Percentiles rank a stretch among this genome's conserved stretches.
These are phyloP conservation scores for Epithele typhae DNA, from an alignment of 768 basidiomycete species.

Conservation along the genomic window DNA sequence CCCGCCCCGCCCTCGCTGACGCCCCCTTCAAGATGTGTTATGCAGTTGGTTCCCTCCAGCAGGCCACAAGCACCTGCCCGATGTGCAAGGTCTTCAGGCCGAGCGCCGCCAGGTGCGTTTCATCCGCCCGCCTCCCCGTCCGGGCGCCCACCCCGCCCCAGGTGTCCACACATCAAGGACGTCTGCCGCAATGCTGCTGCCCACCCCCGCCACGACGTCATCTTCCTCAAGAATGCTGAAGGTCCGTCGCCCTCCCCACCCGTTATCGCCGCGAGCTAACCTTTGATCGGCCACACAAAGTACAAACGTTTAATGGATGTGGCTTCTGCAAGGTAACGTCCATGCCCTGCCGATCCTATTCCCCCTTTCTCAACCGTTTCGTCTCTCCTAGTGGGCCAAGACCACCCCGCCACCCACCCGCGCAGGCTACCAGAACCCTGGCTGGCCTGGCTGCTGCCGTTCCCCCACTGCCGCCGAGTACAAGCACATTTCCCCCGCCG, in stretches of 20 bases:
- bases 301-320: constrained; percentile 80
- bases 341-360: constrained; percentile 6
- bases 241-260: constrained; percentile 40
- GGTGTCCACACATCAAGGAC: constrained; percentile 74
- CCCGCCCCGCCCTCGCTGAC: constrained; percentile 17
- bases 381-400: constrained; percentile 61
- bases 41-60: constrained; percentile 62
- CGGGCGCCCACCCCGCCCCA: constrained; percentile 30
- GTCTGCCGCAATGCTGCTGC: constrained; percentile 68
- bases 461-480: constrained; percentile 58
- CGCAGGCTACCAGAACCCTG: constrained; percentile 61
- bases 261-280: constrained; percentile 16
- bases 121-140: constrained; percentile 9
- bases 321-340: constrained; percentile 80
- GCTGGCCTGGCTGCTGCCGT: constrained; percentile 91
- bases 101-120: constrained; percentile 47
- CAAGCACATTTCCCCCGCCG: constrained; percentile 60
- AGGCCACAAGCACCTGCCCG: constrained; percentile 64
- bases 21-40: constrained; percentile 58
- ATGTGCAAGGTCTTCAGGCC: constrained; percentile 83
- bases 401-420: constrained; percentile 50
- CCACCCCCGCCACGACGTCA: constrained; percentile 75
- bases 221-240: constrained; percentile 85
- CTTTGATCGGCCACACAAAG: constrained; percentile 32
- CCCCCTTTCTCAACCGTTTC: constrained; percentile 17